These are phyloP conservation scores for Piper longum DNA, from an alignment of 164 flowering plant species.

Conservation along the genomic window DNA sequence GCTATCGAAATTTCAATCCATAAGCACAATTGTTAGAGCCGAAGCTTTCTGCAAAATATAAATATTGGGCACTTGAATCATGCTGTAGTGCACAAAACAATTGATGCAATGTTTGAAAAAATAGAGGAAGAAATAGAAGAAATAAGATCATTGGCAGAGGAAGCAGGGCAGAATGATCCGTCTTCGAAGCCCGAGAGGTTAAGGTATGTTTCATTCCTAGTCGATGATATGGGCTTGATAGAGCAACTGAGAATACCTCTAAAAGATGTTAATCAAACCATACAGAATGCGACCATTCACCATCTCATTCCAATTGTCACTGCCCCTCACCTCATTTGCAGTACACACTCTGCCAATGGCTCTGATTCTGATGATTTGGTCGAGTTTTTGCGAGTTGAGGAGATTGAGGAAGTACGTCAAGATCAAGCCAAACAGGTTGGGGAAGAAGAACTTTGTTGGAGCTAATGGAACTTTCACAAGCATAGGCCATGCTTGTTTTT, in stretches of 20 bases:
- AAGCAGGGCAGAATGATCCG: constrained; percentile 1
- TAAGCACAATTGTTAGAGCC: constrained; percentile 19
- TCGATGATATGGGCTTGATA: constrained; percentile 32
- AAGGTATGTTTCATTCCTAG: constrained; percentile 33
- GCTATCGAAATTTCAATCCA: constrained; percentile 32
- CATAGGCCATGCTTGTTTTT: constrained; percentile 63
- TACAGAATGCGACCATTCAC: neutral
- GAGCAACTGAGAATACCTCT: constrained; percentile 23
- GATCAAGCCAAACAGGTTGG: constrained; percentile 56
- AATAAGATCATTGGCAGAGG: constrained; percentile 8
- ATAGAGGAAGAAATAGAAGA: constrained; percentile 29
- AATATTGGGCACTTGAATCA: constrained; percentile 2
- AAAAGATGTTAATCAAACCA: neutral
- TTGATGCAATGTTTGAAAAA: constrained; percentile 26
- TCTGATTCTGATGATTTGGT: constrained; percentile 19
- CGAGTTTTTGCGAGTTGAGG: constrained; percentile 43
- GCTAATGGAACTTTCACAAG: constrained; percentile 65
- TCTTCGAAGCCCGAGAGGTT: constrained; percentile 2
- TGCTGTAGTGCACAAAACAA: constrained; percentile 6
- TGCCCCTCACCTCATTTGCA: constrained; percentile 21
- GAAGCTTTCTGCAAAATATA: constrained; percentile 18
- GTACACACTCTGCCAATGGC: constrained; percentile 4
- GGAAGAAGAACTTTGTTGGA: constrained; percentile 73
- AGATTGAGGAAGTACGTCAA: constrained; percentile 54
- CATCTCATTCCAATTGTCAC: neutral